Conservation (phyloP, 495 filamentous ascomycete species). For the Aspergillus panamensis region DNA sequence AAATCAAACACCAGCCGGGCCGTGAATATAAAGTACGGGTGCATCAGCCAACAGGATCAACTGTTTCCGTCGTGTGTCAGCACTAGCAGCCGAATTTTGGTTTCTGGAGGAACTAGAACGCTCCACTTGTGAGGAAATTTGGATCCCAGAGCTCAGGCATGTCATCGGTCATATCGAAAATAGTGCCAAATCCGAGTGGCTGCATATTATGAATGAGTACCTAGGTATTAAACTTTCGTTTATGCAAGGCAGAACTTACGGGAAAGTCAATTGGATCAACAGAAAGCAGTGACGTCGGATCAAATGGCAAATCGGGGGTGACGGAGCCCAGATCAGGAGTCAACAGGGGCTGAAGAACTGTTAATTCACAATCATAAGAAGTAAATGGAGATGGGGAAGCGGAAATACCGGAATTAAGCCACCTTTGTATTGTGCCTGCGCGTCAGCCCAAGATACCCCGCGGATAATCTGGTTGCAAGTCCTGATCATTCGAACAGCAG, state of each 20-base stretch:
- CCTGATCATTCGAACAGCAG: constrained; percentile 25
- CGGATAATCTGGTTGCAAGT: constrained; percentile 27
- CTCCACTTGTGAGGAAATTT: constrained; percentile 22
- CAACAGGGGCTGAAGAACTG: neutral
- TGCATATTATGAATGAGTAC: constrained; percentile 22
- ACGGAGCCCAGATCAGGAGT: constrained; percentile 15
- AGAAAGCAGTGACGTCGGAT: constrained; percentile 27
- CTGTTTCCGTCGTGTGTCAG: no score
- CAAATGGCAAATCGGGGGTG: constrained; percentile 26
- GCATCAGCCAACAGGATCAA: no score
- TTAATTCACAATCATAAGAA: neutral
- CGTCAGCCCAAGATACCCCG: constrained; percentile 27
- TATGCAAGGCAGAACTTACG: constrained; percentile 20
- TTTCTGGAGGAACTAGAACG: neutral
- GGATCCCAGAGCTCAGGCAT: constrained; percentile 33
- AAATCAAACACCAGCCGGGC: no score
- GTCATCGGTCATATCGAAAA: constrained; percentile 28
- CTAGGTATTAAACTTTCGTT: neutral
- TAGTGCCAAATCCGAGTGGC: constrained; percentile 36
- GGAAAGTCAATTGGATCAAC: constrained; percentile 29
- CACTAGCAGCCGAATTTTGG: no score
- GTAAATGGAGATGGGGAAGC: neutral
- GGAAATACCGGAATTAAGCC: constrained; percentile 1
- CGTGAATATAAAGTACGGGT: no score
- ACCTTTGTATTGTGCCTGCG: constrained; percentile 21